A percentile compares a stretch with the other conserved stretches of the same genome.
phyloP scores from a whole-genome alignment of 306 rosid genomes.

The Vigna mungo region DNA sequence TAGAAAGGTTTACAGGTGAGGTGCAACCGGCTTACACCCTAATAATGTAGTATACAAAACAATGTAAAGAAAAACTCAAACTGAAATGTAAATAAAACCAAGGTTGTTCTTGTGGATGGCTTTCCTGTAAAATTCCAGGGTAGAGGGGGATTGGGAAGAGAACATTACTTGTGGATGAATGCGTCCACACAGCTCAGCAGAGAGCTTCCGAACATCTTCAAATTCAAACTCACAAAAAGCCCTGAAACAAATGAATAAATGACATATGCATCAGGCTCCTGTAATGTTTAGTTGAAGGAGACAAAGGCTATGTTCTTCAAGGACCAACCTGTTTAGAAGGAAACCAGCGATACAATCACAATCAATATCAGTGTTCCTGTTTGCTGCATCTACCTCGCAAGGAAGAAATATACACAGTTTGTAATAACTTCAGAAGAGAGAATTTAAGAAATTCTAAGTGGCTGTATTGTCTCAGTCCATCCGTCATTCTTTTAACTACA shows the following conservation, averaged over 20 bases:
- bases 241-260: slow-evolving; percentile 52
- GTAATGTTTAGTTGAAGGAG: slow-evolving; percentile 37
- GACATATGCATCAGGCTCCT: slow-evolving; percentile 32
- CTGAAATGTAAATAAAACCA: slow-evolving; percentile 36
- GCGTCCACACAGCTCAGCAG: slow-evolving; percentile 97
- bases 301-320: slow-evolving; percentile 18
- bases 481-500: slow-evolving; percentile 4
- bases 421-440: slow-evolving; percentile 16
- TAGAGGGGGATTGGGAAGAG: background rate
- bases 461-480: background rate
- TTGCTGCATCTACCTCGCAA: slow-evolving; percentile 47
- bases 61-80: slow-evolving; percentile 16
- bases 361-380: slow-evolving; percentile 49
- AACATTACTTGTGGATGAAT: slow-evolving; percentile 81
- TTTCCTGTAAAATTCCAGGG: background rate
- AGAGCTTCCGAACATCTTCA: slow-evolving; percentile 84
- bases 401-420: slow-evolving; percentile 25
- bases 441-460: background rate
- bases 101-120: slow-evolving; percentile 7
- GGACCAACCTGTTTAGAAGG: slow-evolving; percentile 69
- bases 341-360: slow-evolving; percentile 61
- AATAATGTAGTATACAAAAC: background rate
- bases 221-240: slow-evolving; percentile 76
- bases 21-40: too few relatives aligned
- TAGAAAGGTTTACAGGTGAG: too few relatives aligned